Evolutionary conservation across 305 asterid genomes (phyloP), one percentile per base, ranked within the genome.

Genomic region (Euphrasia arctica): DNA sequence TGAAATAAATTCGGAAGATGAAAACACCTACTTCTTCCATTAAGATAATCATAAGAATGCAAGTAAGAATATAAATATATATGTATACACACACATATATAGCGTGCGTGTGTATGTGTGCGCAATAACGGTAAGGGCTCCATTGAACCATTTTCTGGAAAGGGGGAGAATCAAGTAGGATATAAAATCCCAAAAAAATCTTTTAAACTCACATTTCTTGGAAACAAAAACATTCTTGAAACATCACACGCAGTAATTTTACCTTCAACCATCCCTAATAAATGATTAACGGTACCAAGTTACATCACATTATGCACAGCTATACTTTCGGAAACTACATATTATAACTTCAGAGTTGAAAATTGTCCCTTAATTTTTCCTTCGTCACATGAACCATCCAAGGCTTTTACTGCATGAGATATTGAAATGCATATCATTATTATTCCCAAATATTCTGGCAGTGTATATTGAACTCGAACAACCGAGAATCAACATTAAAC

Each of bases 281-380:
- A 25, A 25, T 25, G 27, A 25, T 25, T 25, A 25, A 25, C 27
- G 27, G 27, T 25, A 25, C 27, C 27, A 25, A 25, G 27, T 25
- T 25, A 25, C 27, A 25, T 25, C 2, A 25, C 58, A 45, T 32
- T 64, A 56, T 13, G 45, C 32, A 56, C 62, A 56, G 11, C 60
- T 47, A 65, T 59, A 58, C 45, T 14, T 12, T 49, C 32, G 12
- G 5, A 9, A 60, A 57, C 31, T 47, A 63, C 39, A 32, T 27
- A 43, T 60, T 27, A 43, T 60, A 22, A 54, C 7, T 66, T 47
- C 34, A 61, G 58, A 61, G 50, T 29, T n/a, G 39, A 10, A 61
- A 9, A 28, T 25, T 28, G 31, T 18, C 67, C 22, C 47, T 54
- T 41, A 50, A 56, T 42, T 61, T 67, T 50, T 47, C 32, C 13